Conservation (phyloP, 441 rosid species). For the Raphanus hybrid region DNA sequence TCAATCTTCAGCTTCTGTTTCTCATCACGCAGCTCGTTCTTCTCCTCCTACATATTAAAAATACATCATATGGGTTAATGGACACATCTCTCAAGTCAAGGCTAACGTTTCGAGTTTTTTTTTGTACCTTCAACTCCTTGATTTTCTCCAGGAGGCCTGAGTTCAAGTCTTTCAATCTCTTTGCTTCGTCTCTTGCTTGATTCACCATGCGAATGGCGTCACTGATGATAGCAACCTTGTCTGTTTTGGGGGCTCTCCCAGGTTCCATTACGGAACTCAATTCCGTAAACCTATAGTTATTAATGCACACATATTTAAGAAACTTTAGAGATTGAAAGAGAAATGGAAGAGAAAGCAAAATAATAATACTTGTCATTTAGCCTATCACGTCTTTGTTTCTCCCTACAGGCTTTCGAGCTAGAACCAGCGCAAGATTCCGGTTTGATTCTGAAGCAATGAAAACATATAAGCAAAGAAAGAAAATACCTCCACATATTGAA, state of each 20-base stretch:
- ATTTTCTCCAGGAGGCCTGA: conserved; percentile 76
- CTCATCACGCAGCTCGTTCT: conserved; percentile 72
- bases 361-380: conserved; percentile 40
- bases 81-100: too few relatives aligned
- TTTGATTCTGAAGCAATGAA: conserved; percentile 55
- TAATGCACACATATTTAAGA: background rate
- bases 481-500: background rate
- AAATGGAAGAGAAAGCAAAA: background rate
- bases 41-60: conserved; percentile 17
- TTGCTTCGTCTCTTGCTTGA: conserved; percentile 70
- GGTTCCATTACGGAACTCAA: too few relatives aligned
- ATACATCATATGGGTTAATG: too few relatives aligned
- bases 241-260: too few relatives aligned
- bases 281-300: too few relatives aligned
- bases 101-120: too few relatives aligned
- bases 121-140: conserved; percentile 67
- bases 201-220: too few relatives aligned
- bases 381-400: conserved; percentile 84
- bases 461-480: background rate
- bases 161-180: conserved; percentile 74
- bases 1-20: conserved; percentile 77
- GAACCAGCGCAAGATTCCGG: conserved; percentile 59
- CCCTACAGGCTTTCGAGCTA: conserved; percentile 87
- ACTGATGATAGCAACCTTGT: too few relatives aligned
- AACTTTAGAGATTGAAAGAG: conserved; percentile 14